These are phyloP conservation scores for Cytospora paraplurivora DNA, from an alignment of 2,329 filamentous ascomycete species.

Conservation along the genomic window DNA sequence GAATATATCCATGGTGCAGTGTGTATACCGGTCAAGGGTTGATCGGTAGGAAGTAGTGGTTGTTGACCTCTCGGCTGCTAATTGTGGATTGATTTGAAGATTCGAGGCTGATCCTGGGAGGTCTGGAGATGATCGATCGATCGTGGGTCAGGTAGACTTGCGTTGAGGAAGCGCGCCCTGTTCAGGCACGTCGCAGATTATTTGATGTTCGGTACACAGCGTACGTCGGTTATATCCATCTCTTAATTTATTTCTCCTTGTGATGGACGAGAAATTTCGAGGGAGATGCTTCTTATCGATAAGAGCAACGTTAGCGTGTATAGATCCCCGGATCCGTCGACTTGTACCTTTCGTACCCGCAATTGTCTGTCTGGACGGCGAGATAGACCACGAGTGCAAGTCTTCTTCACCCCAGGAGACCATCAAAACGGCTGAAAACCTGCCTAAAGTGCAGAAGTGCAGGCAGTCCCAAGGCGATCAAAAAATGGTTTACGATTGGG, in stretches of 20 bases:
- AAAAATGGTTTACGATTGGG: slow-evolving; percentile 50
- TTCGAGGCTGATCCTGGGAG: too few species aligned
- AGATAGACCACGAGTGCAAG: slow-evolving; percentile 25
- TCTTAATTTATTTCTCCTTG: not conserved
- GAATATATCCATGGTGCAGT: slow-evolving; percentile 65
- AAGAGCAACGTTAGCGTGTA: not conserved
- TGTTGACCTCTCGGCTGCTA: not conserved
- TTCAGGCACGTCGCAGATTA: too few species aligned
- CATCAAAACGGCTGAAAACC: not conserved
- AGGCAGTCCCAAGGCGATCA: slow-evolving; percentile 2
- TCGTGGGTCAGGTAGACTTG: too few species aligned
- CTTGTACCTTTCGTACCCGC: not conserved
- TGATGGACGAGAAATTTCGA: slow-evolving; percentile 26
- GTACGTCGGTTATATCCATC: too few species aligned
- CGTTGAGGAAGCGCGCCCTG: too few species aligned
- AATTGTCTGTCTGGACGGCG: slow-evolving; percentile 19
- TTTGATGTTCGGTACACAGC: too few species aligned
- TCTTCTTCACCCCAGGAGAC: slow-evolving; percentile 1
- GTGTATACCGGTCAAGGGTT: not conserved
- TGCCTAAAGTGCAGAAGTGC: not conserved
- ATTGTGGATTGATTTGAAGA: not conserved
- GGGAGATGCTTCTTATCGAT: slow-evolving; percentile 23
- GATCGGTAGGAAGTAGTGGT: not conserved
- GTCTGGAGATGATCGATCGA: too few species aligned
- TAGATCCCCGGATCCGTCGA: not conserved